phyloP scores from a whole-genome alignment of 352 stramenopile species.

The Globisporangium paddicum region DNA sequence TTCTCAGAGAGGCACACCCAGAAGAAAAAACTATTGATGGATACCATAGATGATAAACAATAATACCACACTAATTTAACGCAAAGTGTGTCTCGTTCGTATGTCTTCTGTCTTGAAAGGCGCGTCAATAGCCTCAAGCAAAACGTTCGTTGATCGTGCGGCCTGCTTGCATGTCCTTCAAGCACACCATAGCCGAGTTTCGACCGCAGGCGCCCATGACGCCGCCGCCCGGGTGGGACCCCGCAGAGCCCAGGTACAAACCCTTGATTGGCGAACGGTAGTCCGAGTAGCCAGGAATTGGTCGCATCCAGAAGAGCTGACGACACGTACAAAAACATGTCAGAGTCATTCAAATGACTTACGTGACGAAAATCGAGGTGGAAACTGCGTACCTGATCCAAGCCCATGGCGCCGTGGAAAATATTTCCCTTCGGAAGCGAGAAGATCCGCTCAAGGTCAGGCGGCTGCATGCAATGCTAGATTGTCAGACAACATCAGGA shows the following conservation, averaged over 20 bases:
- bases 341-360: not conserved
- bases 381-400: slow-evolving; percentile 71
- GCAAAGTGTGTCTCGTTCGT: not conserved
- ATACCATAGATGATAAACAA: slow-evolving; percentile 17
- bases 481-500: not conserved
- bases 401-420: slow-evolving; percentile 85
- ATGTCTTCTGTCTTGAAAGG: not conserved
- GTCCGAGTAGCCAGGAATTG: slow-evolving; percentile 74
- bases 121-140: not conserved
- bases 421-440: slow-evolving; percentile 87
- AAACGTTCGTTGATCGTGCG: slow-evolving; percentile 6
- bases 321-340: not conserved
- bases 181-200: slow-evolving; percentile 72
- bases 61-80: slow-evolving; percentile 13
- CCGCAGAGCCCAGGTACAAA: slow-evolving; percentile 83
- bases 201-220: slow-evolving; percentile 88
- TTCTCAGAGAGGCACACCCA: not conserved
- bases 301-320: slow-evolving; percentile 86
- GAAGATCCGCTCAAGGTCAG: slow-evolving; percentile 86
- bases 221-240: slow-evolving; percentile 86
- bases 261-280: slow-evolving; percentile 81
- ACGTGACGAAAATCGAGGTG: too few species aligned
- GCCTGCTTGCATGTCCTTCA: slow-evolving; percentile 49
- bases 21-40: slow-evolving; percentile 1
- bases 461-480: slow-evolving; percentile 33